Evolutionary conservation across 2,329 filamentous ascomycete species (phyloP).

Genomic region (Pyrenochaeta sp.): DNA sequence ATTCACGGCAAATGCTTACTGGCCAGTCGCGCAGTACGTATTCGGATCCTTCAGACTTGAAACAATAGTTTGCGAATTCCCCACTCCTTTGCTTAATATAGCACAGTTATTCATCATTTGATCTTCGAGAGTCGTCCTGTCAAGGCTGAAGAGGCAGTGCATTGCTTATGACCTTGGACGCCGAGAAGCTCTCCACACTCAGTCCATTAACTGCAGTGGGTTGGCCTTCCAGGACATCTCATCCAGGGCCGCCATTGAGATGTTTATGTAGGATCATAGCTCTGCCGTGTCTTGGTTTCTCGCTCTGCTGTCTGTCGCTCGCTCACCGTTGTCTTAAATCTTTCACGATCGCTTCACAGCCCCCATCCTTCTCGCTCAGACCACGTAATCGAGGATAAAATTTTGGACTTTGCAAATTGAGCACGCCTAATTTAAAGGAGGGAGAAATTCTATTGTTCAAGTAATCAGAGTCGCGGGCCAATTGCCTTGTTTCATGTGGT

Average conservation of each 20-base stretch:
- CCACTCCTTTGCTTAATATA: not conserved
- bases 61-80: not conserved
- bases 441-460: not conserved
- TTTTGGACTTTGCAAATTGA: not conserved
- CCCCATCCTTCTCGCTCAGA: conserved; percentile 7
- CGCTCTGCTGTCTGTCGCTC: not conserved
- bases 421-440: not conserved
- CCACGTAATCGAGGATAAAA: not conserved
- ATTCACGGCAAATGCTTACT: not conserved
- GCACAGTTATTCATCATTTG: not conserved
- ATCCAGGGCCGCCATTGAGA: not conserved
- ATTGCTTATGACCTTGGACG: not conserved
- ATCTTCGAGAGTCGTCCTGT: not conserved
- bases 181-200: too few relatives aligned
- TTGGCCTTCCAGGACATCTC: not conserved
- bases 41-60: not conserved
- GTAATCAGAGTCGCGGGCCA: not conserved
- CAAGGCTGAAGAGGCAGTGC: conserved; percentile 1
- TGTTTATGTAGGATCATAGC: too few relatives aligned
- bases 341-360: conserved; percentile 3
- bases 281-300: not conserved
- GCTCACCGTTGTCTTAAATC: not conserved
- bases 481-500: not conserved
- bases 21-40: not conserved
- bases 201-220: not conserved